Base-by-base conservation (phyloP, 345 rosid species). In the Punica granatum region DNA sequence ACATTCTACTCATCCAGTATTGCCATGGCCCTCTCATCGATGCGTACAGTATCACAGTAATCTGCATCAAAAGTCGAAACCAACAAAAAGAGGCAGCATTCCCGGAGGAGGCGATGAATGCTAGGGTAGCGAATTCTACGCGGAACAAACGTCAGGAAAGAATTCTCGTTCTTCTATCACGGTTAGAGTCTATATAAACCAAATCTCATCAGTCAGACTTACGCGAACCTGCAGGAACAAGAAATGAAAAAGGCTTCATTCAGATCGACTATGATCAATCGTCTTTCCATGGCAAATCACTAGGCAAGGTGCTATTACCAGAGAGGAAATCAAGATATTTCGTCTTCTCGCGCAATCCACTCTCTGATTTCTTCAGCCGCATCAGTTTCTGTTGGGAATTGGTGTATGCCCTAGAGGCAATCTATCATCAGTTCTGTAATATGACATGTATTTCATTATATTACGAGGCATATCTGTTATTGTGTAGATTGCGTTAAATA, bases 301-400 rank as follows among this genome's bases (percentile, higher is more conserved):
- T 83, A 85, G 85, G 80, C 89, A 86, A 83, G 78, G 85, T 82
- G 82, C 76, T 82, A 82, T 90, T 90, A 90, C 97, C 96, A 80
- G 85, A 78, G 85, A 90, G 90, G 72, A 96, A 88, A 56, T 94
- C 83, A 65, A 79, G 97, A 77, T 93, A 93, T 79, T 84, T 78
- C 82, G 96, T 82, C 80, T 93, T 93, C 85, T 90, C 98, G 35
- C 86, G 80, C 74, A 90, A 80, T 74, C 96, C 97, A 70, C 83
- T 84, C 72, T 89, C 96, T 44, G 96, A 86, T 69, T 82, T 60
- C 53, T 62, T 75, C 79, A n/a, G n/a, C n/a, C n/a, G n/a, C n/a
- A n/a, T n/a, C n/a, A 93, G 76, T 74, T 91, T 80, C 72, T 97
- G n/a, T n/a, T n/a, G n/a, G n/a, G n/a, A n/a, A n/a, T n/a, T n/a